A percentile compares a stretch with the other conserved stretches of the same genome.
phyloP scores from a whole-genome alignment of 2,329 filamentous ascomycete genomes.

The Monosporascus sp. region DNA sequence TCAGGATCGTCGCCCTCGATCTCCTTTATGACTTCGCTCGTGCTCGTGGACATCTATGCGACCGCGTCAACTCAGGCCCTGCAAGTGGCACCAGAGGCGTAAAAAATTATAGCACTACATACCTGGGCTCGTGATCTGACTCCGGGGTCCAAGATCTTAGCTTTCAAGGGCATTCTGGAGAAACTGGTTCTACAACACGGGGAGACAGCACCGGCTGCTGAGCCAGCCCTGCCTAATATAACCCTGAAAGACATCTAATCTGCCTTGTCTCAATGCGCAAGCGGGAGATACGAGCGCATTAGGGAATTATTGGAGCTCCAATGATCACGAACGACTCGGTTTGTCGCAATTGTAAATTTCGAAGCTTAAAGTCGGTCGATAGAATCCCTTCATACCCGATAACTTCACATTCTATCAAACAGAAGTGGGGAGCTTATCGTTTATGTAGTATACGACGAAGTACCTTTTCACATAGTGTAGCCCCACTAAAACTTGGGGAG shows the following conservation, averaged over 20 bases:
- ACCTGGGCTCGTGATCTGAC: constrained; percentile 50
- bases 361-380: background rate
- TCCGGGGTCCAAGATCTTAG: constrained; percentile 62
- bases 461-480: background rate
- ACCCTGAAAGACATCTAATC: constrained; percentile 53
- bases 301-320: constrained; percentile 12
- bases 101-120: constrained; percentile 16
- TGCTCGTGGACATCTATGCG: constrained; percentile 32
- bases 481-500: too few relatives aligned
- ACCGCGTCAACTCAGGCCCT: background rate
- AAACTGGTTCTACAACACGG: constrained; percentile 36
- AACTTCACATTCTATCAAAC: background rate
- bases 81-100: background rate
- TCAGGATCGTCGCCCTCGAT: constrained; percentile 68
- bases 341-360: constrained; percentile 6
- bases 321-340: background rate
- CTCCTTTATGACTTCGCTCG: constrained; percentile 40
- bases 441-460: background rate
- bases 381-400: background rate
- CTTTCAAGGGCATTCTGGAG: constrained; percentile 71
- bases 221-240: constrained; percentile 48
- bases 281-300: constrained; percentile 26
- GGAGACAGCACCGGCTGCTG: constrained; percentile 40
- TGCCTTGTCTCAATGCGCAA: constrained; percentile 31
- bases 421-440: background rate